Evolutionary conservation across 495 filamentous ascomycete genomes (phyloP), one percentile per base, ranked within the genome.

Genomic region (Aspergillus baeticus): DNA sequence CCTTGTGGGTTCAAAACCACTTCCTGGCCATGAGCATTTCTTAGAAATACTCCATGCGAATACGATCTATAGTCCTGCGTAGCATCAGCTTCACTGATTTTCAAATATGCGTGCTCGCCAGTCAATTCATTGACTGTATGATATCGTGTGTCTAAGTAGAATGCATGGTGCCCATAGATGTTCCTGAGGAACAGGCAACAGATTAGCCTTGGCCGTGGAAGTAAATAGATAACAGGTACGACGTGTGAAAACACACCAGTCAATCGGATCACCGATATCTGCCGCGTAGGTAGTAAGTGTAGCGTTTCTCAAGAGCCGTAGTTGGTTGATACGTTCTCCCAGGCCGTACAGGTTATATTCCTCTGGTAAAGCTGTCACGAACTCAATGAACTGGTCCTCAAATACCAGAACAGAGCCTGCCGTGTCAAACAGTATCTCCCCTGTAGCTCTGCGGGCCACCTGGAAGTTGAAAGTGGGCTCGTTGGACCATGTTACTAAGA

Each of bases 21-120:
- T 60, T 95, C 90, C 58, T 91, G 88, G 6, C 84, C 86, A 63
- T 96, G 90, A 10, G 84, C 77, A 64, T 87, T 87, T 39, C 84
- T 73, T 3, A 78, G 64, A 63, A 84, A 87, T 1, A 86, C 81
- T 46, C 84, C 84, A 48, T 87, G 84, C 0, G 82, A 83, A 45
- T 73, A 77, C 22, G 82, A 84, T 15, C 77, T 71, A 58, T 91
- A 92, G 33, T 80, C 60, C 50, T 74, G 74, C 10, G 69, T 73
- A 7, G 72, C 73, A 55, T 86, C 76, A 0, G 79, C 77, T 7
- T 81, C 75, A 60, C 84, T 73, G 14, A 76, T 72, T n/a, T 78
- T 73, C 21, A 80, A 77, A 35, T 85, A 82, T 2, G 68, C 80
- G 17, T 81, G 63, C 43, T 74, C 66, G 6, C 84, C 84, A 3